Conservation (phyloP, 2,329 filamentous ascomycete species). For the Ceratocystiopsis sp. region DNA sequence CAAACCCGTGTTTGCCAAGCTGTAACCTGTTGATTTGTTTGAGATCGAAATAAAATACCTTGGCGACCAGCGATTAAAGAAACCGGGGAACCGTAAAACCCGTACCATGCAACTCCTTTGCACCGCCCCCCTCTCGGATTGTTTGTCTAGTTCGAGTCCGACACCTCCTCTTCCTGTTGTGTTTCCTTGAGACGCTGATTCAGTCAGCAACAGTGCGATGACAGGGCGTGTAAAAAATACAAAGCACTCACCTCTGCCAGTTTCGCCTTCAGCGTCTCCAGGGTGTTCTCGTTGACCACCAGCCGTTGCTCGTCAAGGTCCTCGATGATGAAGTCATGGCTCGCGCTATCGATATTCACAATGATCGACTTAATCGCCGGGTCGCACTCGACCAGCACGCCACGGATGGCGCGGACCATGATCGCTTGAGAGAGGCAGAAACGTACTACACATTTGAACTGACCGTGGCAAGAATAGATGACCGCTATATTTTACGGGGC, state of each 20-base stretch:
- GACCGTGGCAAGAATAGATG: no score
- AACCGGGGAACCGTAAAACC: background rate
- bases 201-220: background rate
- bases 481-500: no score
- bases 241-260: constrained; percentile 44
- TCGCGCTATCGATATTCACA: constrained; percentile 53
- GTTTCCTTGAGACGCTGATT: constrained; percentile 16
- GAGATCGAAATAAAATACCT: no score
- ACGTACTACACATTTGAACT: no score
- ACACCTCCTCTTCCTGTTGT: constrained; percentile 16
- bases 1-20: constrained; percentile 69
- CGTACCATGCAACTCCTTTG: background rate
- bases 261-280: constrained; percentile 46
- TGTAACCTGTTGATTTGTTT: constrained; percentile 28
- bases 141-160: constrained; percentile 8
- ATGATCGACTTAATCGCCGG: constrained; percentile 81
- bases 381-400: constrained; percentile 65
- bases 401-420: constrained; percentile 11
- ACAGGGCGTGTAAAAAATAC: background rate
- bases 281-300: constrained; percentile 58
- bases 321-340: constrained; percentile 58
- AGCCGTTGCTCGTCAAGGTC: constrained; percentile 64
- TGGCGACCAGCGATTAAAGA: background rate
- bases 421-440: background rate
- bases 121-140: background rate